phyloP scores from a whole-genome alignment of 148 eudicot genomes.

The Selenicereus undatus region DNA sequence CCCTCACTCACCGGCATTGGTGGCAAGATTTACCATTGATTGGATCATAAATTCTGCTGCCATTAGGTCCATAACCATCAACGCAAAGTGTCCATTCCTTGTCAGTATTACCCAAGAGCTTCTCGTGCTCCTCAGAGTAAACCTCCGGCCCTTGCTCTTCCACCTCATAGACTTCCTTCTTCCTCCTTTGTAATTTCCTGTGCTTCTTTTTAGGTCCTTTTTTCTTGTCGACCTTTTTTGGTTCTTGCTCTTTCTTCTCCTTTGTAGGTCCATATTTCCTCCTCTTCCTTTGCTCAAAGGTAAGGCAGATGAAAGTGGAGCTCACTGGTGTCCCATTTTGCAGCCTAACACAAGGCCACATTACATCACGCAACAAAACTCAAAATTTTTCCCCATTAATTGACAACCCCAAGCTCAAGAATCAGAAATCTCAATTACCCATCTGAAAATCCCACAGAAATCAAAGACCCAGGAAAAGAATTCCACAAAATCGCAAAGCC shows the following conservation, averaged over 20 bases:
- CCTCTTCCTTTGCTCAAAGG: conserved; percentile 48
- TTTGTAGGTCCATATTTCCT: not conserved
- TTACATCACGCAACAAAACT: not conserved
- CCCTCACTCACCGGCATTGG: conserved; percentile 70
- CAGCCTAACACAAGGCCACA: conserved; percentile 42
- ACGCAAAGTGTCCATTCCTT: conserved; percentile 71
- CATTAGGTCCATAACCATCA: conserved; percentile 75
- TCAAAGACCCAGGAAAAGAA: no score
- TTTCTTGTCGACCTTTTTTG: not conserved
- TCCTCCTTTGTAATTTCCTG: conserved; percentile 23
- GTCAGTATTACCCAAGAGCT: conserved; percentile 69
- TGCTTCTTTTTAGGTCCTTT: conserved; percentile 41
- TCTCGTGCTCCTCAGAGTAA: conserved; percentile 83
- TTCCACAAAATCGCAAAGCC: no score
- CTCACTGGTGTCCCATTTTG: conserved; percentile 54
- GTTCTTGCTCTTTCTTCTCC: not conserved
- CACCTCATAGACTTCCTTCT: conserved; percentile 15
- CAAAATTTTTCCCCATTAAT: not conserved
- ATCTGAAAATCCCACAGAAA: not conserved
- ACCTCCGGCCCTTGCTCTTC: conserved; percentile 64
- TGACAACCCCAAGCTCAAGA: not conserved
- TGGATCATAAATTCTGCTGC: conserved; percentile 71
- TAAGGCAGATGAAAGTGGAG: conserved; percentile 17
- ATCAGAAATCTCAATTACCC: not conserved
- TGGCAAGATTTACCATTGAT: conserved; percentile 85